phyloP scores from a whole-genome alignment of 495 filamentous ascomycete genomes.

The Neurospora africana region DNA sequence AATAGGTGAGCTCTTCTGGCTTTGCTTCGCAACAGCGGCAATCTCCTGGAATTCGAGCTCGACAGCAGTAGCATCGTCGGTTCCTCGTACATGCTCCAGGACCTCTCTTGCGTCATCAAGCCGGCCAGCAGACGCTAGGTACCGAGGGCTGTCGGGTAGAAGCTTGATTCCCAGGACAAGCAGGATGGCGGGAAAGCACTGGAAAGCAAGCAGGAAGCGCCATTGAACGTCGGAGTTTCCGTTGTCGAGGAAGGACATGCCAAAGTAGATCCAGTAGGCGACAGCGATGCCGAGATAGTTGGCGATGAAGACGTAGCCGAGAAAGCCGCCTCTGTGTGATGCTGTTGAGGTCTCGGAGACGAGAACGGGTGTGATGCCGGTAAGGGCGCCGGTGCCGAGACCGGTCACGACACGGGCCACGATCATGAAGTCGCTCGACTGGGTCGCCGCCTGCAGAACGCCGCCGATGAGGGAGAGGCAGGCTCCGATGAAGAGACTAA shows the following conservation, averaged over 20 bases:
- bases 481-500: constrained; percentile 41
- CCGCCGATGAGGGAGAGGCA: constrained; percentile 45
- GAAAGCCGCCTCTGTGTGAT: constrained; percentile 34
- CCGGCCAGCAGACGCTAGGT: not conserved
- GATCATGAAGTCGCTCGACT: constrained; percentile 44
- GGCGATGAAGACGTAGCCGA: constrained; percentile 45
- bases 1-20: not conserved
- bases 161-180: constrained; percentile 35
- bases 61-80: not conserved
- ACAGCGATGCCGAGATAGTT: constrained; percentile 50
- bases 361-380: constrained; percentile 24
- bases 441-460: constrained; percentile 40
- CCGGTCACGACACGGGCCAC: constrained; percentile 46
- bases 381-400: constrained; percentile 40
- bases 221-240: constrained; percentile 35
- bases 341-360: constrained; percentile 40
- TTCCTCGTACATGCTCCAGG: not conserved
- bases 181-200: constrained; percentile 42
- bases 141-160: constrained; percentile 41
- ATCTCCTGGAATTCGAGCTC: not conserved
- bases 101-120: not conserved
- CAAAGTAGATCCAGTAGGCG: constrained; percentile 55
- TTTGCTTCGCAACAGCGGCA: not conserved
- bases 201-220: constrained; percentile 45
- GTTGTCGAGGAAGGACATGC: constrained; percentile 40